Percentiles rank a stretch among this genome's conserved stretches.
Evolutionary conservation across 2,329 filamentous ascomycete species (phyloP).

Genomic region (Aspergillus latus): DNA sequence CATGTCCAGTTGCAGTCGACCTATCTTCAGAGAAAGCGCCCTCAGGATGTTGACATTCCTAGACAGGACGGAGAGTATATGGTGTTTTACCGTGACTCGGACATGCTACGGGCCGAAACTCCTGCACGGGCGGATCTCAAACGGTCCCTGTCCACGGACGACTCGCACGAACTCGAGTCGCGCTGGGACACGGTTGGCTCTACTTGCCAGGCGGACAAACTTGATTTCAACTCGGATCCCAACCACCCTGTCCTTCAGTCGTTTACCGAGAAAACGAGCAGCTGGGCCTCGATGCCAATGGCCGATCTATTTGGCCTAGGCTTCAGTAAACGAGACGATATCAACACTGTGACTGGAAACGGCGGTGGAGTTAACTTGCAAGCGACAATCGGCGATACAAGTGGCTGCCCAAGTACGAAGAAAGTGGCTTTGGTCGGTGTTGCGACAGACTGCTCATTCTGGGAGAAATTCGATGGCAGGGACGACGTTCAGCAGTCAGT

Average conservation of each 20-base stretch:
- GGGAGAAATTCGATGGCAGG: conserved; percentile 65
- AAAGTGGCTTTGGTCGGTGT: conserved; percentile 90
- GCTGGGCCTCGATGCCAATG: conserved; percentile 62
- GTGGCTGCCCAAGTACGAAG: conserved; percentile 85
- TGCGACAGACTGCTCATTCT: conserved; percentile 91
- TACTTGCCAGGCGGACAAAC: conserved; percentile 70
- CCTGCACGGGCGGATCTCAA: conserved; percentile 61
- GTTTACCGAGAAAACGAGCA: conserved; percentile 55
- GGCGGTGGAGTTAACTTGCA: conserved; percentile 76
- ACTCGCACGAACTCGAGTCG: conserved; percentile 22
- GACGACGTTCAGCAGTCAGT: conserved; percentile 70
- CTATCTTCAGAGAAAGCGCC: conserved; percentile 71
- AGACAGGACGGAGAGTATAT: conserved; percentile 68
- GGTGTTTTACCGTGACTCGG: conserved; percentile 90
- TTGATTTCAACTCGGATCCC: conserved; percentile 74
- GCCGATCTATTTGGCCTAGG: conserved; percentile 68
- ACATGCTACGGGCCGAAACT: conserved; percentile 55
- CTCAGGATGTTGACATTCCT: conserved; percentile 66
- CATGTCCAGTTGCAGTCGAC: conserved; percentile 75
- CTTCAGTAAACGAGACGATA: conserved; percentile 61
- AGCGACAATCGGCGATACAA: conserved; percentile 73
- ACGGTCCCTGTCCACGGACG: conserved; percentile 49
- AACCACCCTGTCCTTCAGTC: conserved; percentile 64
- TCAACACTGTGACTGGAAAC: conserved; percentile 68
- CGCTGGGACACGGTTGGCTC: conserved; percentile 22